Percentiles rank a stretch among this genome's conserved stretches.
These are phyloP conservation scores for Pyrrhoderma lamaoense DNA, from an alignment of 1,284 basidiomycete genomes.

Conservation along the genomic window DNA sequence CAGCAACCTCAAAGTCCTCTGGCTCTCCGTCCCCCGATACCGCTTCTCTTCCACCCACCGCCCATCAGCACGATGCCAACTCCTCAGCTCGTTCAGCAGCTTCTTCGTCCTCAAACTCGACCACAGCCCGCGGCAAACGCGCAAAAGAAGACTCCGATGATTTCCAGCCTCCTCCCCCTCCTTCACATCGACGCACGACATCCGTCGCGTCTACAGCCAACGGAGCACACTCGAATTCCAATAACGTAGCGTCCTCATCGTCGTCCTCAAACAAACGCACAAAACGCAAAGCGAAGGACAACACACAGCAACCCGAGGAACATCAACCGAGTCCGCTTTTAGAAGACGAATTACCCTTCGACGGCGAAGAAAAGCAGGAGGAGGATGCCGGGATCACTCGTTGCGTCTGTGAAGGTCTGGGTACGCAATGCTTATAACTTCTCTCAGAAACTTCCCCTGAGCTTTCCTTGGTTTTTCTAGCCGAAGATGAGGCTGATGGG, in stretches of 20 bases:
- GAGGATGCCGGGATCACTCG: constrained; percentile 86
- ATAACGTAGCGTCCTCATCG: constrained; percentile 28
- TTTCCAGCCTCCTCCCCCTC: constrained; percentile 36
- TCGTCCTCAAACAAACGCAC: constrained; percentile 26
- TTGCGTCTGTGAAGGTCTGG: constrained; percentile 87
- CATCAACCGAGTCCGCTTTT: constrained; percentile 20
- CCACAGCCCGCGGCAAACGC: constrained; percentile 47
- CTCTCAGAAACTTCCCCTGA: too few species aligned
- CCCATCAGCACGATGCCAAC: constrained; percentile 10
- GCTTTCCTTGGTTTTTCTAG: constrained; percentile 28
- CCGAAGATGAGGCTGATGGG: constrained; percentile 71
- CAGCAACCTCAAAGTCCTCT: constrained; percentile 64
- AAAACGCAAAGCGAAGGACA: constrained; percentile 50
- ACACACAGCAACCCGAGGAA: constrained; percentile 21
- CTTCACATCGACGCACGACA: constrained; percentile 13
- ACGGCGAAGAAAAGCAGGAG: constrained; percentile 38
- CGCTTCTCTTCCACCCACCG: constrained; percentile 28
- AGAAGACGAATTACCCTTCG: constrained; percentile 6
- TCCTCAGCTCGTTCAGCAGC: constrained; percentile 25
- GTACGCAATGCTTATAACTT: constrained; percentile 40
- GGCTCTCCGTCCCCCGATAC: constrained; percentile 57
- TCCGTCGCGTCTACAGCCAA: constrained; percentile 32
- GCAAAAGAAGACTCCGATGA: constrained; percentile 69
- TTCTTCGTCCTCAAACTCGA: constrained; percentile 38
- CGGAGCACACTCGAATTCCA: constrained; percentile 20